Conservation (phyloP, 768 basidiomycete species). For the Stropharia rugosoannulata region DNA sequence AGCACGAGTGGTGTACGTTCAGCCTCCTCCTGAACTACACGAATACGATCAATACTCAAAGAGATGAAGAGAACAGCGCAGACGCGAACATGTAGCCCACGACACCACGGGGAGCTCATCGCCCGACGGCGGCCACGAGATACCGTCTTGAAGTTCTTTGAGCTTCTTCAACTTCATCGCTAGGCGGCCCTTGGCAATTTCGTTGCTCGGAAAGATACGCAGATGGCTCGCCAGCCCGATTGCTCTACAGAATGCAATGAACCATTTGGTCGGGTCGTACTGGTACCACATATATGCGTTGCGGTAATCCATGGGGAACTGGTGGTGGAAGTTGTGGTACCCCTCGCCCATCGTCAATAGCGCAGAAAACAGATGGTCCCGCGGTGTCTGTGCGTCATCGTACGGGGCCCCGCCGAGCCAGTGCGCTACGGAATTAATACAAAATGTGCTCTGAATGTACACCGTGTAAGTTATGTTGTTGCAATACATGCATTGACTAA, state of each 20-base stretch:
- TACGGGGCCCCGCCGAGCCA: constrained; percentile 81
- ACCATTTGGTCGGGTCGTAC: constrained; percentile 96
- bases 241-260: constrained; percentile 65
- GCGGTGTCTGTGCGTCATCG: constrained; percentile 75
- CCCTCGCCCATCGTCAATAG: constrained; percentile 86
- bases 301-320: constrained; percentile 86
- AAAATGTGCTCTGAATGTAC: constrained; percentile 69
- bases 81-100: constrained; percentile 76
- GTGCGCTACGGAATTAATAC: constrained; percentile 87
- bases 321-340: constrained; percentile 90
- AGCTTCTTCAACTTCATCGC: constrained; percentile 83
- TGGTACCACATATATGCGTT: constrained; percentile 83
- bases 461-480: not conserved
- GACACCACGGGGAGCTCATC: constrained; percentile 71
- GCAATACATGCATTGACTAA: not conserved
- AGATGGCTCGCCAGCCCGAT: constrained; percentile 80
- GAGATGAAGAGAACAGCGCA: not conserved
- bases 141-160: constrained; percentile 57
- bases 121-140: constrained; percentile 58
- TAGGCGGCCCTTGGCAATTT: constrained; percentile 78
- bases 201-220: constrained; percentile 84
- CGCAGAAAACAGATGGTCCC: constrained; percentile 80
- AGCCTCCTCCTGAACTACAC: constrained; percentile 65
- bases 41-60: not conserved
- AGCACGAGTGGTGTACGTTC: constrained; percentile 65